A percentile compares a stretch with the other conserved stretches of the same genome.
These are phyloP conservation scores for Chlorella variabilis DNA, from an alignment of 163 green algal species.

Conservation along the genomic window DNA sequence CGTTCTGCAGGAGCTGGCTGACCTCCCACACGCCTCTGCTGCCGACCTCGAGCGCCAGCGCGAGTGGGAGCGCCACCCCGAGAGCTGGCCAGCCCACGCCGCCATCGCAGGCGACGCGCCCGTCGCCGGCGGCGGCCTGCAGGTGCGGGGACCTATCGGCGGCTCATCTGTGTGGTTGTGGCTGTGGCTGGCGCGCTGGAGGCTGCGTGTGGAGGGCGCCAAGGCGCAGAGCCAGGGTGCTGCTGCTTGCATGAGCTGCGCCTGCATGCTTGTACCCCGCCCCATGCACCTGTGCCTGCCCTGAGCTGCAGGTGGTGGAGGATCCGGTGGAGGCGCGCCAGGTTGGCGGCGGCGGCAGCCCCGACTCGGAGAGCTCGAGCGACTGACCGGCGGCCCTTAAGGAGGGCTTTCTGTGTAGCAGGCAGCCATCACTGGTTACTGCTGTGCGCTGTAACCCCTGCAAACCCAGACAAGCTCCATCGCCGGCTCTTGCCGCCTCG, in stretches of 20 bases:
- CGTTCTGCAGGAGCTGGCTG: conserved; percentile 10
- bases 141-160: neutral
- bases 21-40: neutral
- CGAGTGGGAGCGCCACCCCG: neutral
- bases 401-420: too few species aligned
- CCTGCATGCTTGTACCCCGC: too few species aligned
- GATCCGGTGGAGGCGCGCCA: neutral
- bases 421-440: too few species aligned
- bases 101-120: conserved; percentile 27
- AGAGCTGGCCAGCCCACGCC: neutral
- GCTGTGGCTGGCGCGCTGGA: too few species aligned
- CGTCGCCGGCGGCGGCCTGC: neutral
- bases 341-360: neutral
- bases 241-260: too few species aligned
- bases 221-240: too few species aligned
- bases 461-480: too few species aligned
- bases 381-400: neutral
- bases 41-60: neutral
- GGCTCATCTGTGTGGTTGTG: too few species aligned
- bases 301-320: neutral
- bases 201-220: too few species aligned
- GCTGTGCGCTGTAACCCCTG: too few species aligned
- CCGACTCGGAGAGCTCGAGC: neutral
- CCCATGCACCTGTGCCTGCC: too few species aligned
- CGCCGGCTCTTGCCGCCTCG: too few species aligned